Conservation (phyloP, 495 filamentous ascomycete species). For the Neurospora intermedia region DNA sequence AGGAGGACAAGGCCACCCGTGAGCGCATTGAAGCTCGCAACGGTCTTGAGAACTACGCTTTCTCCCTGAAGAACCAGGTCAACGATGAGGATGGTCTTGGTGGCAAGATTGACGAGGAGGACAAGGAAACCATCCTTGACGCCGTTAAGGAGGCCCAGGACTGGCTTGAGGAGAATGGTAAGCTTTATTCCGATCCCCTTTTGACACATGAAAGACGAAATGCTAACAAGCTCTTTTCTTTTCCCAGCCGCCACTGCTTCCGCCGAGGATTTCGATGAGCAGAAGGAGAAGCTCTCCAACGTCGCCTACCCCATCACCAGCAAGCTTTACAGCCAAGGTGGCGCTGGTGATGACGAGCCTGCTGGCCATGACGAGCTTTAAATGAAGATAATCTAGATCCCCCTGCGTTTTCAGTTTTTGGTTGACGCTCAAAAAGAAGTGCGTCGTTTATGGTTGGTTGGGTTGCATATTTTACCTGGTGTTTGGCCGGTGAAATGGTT, state of each 20-base stretch:
- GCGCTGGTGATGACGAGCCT: slow-evolving; percentile 57
- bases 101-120: slow-evolving; percentile 95
- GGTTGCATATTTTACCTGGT: background rate
- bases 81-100: slow-evolving; percentile 95
- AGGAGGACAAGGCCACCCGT: slow-evolving; percentile 96
- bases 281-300: slow-evolving; percentile 96
- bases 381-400: slow-evolving; percentile 27
- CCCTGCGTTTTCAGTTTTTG: slow-evolving; percentile 11
- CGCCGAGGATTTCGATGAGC: slow-evolving; percentile 95
- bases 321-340: slow-evolving; percentile 77
- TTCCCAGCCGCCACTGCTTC: slow-evolving; percentile 56
- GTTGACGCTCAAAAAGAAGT: slow-evolving; percentile 17
- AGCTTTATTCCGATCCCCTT: background rate
- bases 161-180: slow-evolving; percentile 89
- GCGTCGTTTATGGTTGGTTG: background rate
- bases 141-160: slow-evolving; percentile 96
- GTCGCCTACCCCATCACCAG: slow-evolving; percentile 98
- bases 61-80: slow-evolving; percentile 98
- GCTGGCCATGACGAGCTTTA: slow-evolving; percentile 85
- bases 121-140: slow-evolving; percentile 95
- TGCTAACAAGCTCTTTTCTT: slow-evolving; percentile 10
- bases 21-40: slow-evolving; percentile 92
- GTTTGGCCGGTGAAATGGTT: background rate
- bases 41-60: slow-evolving; percentile 90
- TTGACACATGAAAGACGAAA: background rate